phyloP scores from a whole-genome alignment of 768 basidiomycete genomes.

The Lactarius sp. region DNA sequence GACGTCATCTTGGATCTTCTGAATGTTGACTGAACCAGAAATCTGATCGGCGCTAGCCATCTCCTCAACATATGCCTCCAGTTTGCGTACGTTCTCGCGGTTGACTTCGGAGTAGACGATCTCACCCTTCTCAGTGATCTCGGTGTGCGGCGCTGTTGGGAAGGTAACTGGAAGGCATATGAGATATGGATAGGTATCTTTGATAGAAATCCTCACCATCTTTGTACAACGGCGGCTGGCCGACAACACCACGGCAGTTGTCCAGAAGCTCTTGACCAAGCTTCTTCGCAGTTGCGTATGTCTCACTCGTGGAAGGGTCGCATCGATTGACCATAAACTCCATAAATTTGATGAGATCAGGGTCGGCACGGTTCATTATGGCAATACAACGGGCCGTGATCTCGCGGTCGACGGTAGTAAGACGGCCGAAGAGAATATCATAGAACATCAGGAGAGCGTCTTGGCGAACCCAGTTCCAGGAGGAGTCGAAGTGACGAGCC shows the following conservation, averaged over 20 bases:
- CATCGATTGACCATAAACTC: slow-evolving; percentile 88
- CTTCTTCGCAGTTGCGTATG: slow-evolving; percentile 91
- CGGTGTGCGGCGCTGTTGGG: slow-evolving; percentile 95
- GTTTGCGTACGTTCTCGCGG: slow-evolving; percentile 92
- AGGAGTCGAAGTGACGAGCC: slow-evolving; percentile 96
- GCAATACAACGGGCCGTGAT: slow-evolving; percentile 96
- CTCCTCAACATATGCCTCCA: slow-evolving; percentile 96
- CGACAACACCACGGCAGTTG: slow-evolving; percentile 83
- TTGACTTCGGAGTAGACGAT: slow-evolving; percentile 94
- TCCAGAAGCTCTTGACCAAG: slow-evolving; percentile 95
- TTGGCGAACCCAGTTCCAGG: slow-evolving; percentile 99
- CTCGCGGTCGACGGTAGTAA: slow-evolving; percentile 92
- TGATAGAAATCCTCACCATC: slow-evolving; percentile 54
- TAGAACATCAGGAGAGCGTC: slow-evolving; percentile 96
- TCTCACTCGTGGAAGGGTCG: slow-evolving; percentile 79
- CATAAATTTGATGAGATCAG: slow-evolving; percentile 89
- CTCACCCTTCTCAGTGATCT: slow-evolving; percentile 90
- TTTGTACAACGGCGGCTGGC: slow-evolving; percentile 83
- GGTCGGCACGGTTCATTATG: slow-evolving; percentile 96
- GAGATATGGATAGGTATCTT: background rate
- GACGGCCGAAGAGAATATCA: slow-evolving; percentile 94
- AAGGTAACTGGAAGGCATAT: slow-evolving; percentile 68
- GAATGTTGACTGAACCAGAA: slow-evolving; percentile 79
- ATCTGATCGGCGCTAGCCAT: slow-evolving; percentile 96
- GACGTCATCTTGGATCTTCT: slow-evolving; percentile 97